Conservation (phyloP, 2,329 filamentous ascomycete genomes). For the Penicillium capsulatum region DNA sequence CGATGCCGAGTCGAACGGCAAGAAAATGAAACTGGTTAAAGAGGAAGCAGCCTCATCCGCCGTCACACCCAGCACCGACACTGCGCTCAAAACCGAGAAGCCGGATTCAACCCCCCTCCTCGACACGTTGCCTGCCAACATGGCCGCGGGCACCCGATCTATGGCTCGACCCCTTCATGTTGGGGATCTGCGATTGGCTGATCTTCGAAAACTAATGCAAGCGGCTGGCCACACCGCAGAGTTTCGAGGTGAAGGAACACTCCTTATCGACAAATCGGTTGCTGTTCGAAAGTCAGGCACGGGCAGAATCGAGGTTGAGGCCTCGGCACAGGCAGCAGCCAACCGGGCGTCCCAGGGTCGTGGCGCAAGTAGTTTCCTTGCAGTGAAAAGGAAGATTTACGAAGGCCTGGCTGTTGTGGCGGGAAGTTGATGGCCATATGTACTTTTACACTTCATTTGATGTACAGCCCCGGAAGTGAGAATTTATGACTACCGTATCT, state of each 20-base stretch:
- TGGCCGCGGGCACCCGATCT: constrained; percentile 69
- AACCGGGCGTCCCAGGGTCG: constrained; percentile 43
- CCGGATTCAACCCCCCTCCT: constrained; percentile 48
- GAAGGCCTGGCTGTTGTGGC: constrained; percentile 88
- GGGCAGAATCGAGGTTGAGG: constrained; percentile 85
- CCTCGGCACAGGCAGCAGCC: constrained; percentile 55
- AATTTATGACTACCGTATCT: too few species aligned
- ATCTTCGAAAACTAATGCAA: constrained; percentile 80
- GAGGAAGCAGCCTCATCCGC: constrained; percentile 40
- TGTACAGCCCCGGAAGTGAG: background rate
- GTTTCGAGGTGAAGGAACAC: constrained; percentile 85
- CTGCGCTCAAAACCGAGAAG: constrained; percentile 23
- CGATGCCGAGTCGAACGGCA: constrained; percentile 41
- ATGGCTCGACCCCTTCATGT: constrained; percentile 88
- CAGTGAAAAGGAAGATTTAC: constrained; percentile 87
- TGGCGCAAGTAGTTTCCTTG: constrained; percentile 69
- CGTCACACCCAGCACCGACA: constrained; percentile 19
- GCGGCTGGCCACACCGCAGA: constrained; percentile 79
- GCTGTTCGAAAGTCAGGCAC: constrained; percentile 82
- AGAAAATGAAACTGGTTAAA: constrained; percentile 51
- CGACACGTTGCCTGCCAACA: constrained; percentile 55
- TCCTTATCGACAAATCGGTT: constrained; percentile 83
- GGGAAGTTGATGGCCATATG: constrained; percentile 51
- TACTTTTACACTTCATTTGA: constrained; percentile 11
- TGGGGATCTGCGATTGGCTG: constrained; percentile 83